These are phyloP conservation scores for Grigorovia humatica DNA, from an alignment of 805 yeast genomes.

Conservation along the genomic window DNA sequence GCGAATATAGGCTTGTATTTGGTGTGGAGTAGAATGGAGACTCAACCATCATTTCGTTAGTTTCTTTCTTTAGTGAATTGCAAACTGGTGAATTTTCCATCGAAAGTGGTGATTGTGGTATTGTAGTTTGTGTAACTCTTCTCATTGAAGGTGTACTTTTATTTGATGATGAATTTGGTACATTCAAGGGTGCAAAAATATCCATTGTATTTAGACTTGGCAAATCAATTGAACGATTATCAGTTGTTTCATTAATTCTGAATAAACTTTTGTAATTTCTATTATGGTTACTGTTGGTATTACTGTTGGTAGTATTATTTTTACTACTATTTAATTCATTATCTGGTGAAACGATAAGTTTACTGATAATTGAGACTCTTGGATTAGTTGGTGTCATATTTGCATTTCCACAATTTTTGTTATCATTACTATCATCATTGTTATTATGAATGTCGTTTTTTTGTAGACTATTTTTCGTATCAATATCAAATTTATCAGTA, in stretches of 20 bases:
- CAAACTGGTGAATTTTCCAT: not conserved
- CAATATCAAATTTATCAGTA: not conserved
- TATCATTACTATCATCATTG: not conserved
- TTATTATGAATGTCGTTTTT: not conserved
- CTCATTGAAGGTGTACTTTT: not conserved
- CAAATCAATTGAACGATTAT: not conserved
- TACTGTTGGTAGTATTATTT: not conserved
- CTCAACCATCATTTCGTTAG: not conserved
- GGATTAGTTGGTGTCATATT: not conserved
- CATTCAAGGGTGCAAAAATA: not conserved
- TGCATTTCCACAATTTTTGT: not conserved
- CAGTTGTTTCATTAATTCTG: not conserved
- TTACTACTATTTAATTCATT: not conserved
- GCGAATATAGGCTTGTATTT: not conserved
- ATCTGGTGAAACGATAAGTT: not conserved
- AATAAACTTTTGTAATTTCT: not conserved
- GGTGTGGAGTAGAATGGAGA: not conserved
- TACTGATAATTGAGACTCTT: not conserved
- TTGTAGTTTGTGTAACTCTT: not conserved
- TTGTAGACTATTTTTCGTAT: not conserved
- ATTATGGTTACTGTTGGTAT: not conserved
- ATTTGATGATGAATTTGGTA: not conserved
- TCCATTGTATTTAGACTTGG: not conserved
- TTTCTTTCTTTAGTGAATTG: not conserved
- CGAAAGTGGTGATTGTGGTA: not conserved